Conservation (phyloP, 768 basidiomycete genomes). For the Trametes meyenii region DNA sequence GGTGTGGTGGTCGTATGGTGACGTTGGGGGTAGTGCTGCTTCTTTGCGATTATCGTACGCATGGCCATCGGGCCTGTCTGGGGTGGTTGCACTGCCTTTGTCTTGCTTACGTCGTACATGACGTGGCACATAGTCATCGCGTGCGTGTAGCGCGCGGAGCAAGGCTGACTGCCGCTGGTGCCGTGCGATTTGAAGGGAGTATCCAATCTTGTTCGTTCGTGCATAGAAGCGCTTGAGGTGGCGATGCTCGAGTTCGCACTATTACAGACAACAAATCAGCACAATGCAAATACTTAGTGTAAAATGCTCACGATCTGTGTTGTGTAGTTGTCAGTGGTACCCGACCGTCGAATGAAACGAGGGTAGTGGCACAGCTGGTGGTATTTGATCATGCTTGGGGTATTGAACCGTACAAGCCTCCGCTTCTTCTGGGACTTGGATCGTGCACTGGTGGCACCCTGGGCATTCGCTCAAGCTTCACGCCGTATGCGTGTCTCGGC, state of each 20-base stretch:
- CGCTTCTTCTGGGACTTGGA: neutral
- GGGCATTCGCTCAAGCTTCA: neutral
- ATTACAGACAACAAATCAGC: neutral
- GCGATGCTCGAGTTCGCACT: conserved; percentile 44
- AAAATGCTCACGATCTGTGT: conserved; percentile 9
- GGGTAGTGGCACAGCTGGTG: conserved; percentile 14
- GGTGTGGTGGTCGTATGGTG: conserved; percentile 25
- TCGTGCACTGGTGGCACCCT: neutral
- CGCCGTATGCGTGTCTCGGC: conserved; percentile 5
- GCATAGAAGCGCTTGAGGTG: conserved; percentile 41
- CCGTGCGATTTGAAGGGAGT: neutral
- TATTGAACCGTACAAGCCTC: conserved; percentile 15
- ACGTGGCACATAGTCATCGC: conserved; percentile 10
- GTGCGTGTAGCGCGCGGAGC: neutral
- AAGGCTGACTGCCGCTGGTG: neutral
- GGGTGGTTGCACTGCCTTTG: neutral
- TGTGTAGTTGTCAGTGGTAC: conserved; percentile 14
- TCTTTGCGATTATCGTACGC: neutral
- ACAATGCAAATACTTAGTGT: neutral
- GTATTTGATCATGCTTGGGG: conserved; percentile 17
- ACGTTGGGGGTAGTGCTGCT: neutral
- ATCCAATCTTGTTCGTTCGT: conserved; percentile 38
- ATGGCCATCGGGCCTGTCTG: neutral
- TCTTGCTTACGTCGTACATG: conserved; percentile 30
- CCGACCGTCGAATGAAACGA: neutral